These are phyloP conservation scores for Penicillium glabrum DNA, from an alignment of 2,329 filamentous ascomycete species.

Conservation along the genomic window DNA sequence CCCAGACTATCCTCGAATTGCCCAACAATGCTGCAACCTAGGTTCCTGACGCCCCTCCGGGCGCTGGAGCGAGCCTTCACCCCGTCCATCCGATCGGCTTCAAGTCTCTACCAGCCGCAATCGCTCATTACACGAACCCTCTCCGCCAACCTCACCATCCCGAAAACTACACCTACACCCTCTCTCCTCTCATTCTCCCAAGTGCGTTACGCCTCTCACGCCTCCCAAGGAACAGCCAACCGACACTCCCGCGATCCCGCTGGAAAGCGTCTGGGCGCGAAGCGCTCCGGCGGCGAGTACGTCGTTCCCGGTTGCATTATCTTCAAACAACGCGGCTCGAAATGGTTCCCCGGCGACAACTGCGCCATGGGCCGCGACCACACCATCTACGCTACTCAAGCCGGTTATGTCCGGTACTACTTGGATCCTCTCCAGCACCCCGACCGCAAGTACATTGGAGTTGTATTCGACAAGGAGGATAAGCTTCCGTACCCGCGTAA, in stretches of 20 bases:
- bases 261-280: conserved; percentile 89
- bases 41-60: conserved; percentile 40
- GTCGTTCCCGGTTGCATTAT: conserved; percentile 97
- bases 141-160: conserved; percentile 26
- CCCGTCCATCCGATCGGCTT: conserved; percentile 30
- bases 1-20: conserved; percentile 11
- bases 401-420: conserved; percentile 97
- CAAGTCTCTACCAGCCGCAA: conserved; percentile 26
- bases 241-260: conserved; percentile 64
- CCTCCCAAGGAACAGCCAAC: conserved; percentile 67
- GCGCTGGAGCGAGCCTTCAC: conserved; percentile 38
- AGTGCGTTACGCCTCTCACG: conserved; percentile 63
- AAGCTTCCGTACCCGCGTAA: conserved; percentile 74
- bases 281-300: conserved; percentile 88
- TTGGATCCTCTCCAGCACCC: conserved; percentile 79
- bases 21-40: conserved; percentile 45
- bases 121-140: conserved; percentile 30
- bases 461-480: conserved; percentile 81
- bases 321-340: conserved; percentile 92
- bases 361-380: conserved; percentile 93
- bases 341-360: conserved; percentile 95
- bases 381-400: conserved; percentile 82
- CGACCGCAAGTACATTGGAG: conserved; percentile 89
- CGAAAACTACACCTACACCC: conserved; percentile 21
- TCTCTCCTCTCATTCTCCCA: conserved; percentile 43